These are phyloP conservation scores for Poa annua DNA, from an alignment of 176 grass and related monocot species.

Conservation along the genomic window DNA sequence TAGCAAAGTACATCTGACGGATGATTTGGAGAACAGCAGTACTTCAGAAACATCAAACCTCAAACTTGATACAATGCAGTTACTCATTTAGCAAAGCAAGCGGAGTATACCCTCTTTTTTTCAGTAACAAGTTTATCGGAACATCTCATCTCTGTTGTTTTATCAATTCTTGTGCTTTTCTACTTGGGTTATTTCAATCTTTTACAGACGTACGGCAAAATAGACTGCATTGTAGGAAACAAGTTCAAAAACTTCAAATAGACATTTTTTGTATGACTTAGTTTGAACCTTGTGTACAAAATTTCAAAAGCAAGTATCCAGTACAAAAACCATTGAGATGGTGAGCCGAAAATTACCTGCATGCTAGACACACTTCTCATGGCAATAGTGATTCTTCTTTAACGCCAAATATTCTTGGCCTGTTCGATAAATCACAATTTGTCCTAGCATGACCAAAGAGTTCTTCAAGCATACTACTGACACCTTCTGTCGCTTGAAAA, in stretches of 20 bases:
- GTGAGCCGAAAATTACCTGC: conserved; percentile 13
- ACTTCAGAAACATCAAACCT: conserved; percentile 13
- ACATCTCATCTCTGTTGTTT: neutral
- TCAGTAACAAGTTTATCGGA: neutral
- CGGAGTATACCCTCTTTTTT: conserved; percentile 6
- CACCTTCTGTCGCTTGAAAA: conserved; percentile 24
- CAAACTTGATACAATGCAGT: neutral
- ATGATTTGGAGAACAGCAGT: conserved; percentile 6
- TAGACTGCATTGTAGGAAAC: conserved; percentile 7
- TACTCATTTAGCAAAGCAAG: neutral
- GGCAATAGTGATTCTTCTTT: conserved; percentile 9
- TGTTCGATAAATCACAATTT: conserved; percentile 19
- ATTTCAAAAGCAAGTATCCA: conserved; percentile 31
- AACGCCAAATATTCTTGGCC: neutral
- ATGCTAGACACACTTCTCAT: conserved; percentile 12
- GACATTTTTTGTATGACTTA: conserved; percentile 12
- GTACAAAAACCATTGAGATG: conserved; percentile 4
- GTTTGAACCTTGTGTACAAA: conserved; percentile 2
- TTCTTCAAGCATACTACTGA: conserved; percentile 12
- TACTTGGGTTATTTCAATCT: neutral
- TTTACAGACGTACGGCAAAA: conserved; percentile 7
- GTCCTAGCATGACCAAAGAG: neutral
- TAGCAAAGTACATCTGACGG: conserved; percentile 6
- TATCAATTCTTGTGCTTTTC: conserved; percentile 9
- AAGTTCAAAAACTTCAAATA: neutral